A percentile compares a stretch with the other conserved stretches of the same genome.
phyloP scores from a whole-genome alignment of 495 filamentous ascomycete species.

The Penicillium longicatenatum region DNA sequence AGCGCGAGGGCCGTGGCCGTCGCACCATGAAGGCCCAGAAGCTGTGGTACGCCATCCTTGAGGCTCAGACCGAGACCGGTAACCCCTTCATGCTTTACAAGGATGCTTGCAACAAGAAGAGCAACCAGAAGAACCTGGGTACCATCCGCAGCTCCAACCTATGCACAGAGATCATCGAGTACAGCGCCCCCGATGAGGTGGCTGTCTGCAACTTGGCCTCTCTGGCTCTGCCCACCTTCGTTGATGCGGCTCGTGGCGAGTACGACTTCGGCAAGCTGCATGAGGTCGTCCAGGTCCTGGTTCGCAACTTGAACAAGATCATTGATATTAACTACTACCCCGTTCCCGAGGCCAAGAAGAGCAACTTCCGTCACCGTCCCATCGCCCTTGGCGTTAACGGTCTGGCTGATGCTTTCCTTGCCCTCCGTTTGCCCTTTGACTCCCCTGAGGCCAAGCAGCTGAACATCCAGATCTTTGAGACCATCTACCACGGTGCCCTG shows the following conservation, averaged over 20 bases:
- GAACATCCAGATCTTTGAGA: conserved; percentile 99
- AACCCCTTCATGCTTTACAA: conserved; percentile 99
- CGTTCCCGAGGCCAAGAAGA: conserved; percentile 85
- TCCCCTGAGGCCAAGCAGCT: conserved; percentile 89
- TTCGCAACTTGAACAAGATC: conserved; percentile 94
- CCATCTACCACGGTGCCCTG: conserved; percentile 95
- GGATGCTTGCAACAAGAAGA: conserved; percentile 96
- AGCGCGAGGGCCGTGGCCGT: conserved; percentile 84
- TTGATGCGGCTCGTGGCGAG: conserved; percentile 75
- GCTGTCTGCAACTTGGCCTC: conserved; percentile 98
- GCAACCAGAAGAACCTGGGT: conserved; percentile 99
- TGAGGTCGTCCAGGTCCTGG: conserved; percentile 85
- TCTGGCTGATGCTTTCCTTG: conserved; percentile 98
- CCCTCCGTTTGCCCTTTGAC: conserved; percentile 94
- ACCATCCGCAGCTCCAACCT: conserved; percentile 98
- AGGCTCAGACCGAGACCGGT: conserved; percentile 97
- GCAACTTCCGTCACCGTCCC: conserved; percentile 93
- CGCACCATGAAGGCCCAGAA: conserved; percentile 95
- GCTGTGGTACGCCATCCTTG: conserved; percentile 97
- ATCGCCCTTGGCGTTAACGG: conserved; percentile 97
- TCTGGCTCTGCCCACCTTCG: conserved; percentile 83
- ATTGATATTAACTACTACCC: conserved; percentile 98
- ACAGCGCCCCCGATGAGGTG: conserved; percentile 95
- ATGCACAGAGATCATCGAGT: conserved; percentile 98
- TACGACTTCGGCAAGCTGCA: conserved; percentile 97